Base-by-base conservation (phyloP, 176 grass and related monocot species). In the Aegilops bicornis region DNA sequence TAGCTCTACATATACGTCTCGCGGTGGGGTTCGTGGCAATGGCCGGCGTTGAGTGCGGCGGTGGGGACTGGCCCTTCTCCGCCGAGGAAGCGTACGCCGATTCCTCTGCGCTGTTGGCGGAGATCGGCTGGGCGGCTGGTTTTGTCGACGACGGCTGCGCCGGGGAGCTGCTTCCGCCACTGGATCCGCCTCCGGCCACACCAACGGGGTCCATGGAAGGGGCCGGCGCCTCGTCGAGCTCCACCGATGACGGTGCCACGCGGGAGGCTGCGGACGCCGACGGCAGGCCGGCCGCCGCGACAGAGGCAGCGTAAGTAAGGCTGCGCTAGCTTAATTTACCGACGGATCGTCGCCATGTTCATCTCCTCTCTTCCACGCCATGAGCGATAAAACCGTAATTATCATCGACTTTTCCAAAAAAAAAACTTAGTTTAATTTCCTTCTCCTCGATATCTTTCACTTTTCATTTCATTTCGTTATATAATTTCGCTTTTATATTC, bases 111-210 rank as follows among this genome's bases (percentile, higher is more conserved):
- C 76, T 91, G 6, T 81, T 91, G 77, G 82, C 89, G 6, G 89
- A 91, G 89, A 86, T 91, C 31, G 89, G 77, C 70, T 88, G 89
- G 86, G 89, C 70, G 39, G 70, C 61, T 33, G 88, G 62, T 37
- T 73, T 86, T 35, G 78, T 65, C 37, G 78, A 30, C 78, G 78
- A 43, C 27, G 86, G 8, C 32, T 54, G 5, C 52, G 72, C 25
- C 11, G 85, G 27, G 31, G 89, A 77, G 42, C 10, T 60, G 11
- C 85, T 77, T 23, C 86, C 89, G 60, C 42, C 58, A 32, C 45
- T 90, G 85, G 80, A 87, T 84, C 89, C 56, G 68, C 85, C 66
- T 35, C 85, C 32, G 30, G 56, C 23, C 14, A 82, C 52, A 48
- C 88, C 79, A 8, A 29, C 37, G 4, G 73, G 84, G 82, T 91